Conservation (phyloP, 2,329 filamentous ascomycete species). For the Venturiaceae sp. region DNA sequence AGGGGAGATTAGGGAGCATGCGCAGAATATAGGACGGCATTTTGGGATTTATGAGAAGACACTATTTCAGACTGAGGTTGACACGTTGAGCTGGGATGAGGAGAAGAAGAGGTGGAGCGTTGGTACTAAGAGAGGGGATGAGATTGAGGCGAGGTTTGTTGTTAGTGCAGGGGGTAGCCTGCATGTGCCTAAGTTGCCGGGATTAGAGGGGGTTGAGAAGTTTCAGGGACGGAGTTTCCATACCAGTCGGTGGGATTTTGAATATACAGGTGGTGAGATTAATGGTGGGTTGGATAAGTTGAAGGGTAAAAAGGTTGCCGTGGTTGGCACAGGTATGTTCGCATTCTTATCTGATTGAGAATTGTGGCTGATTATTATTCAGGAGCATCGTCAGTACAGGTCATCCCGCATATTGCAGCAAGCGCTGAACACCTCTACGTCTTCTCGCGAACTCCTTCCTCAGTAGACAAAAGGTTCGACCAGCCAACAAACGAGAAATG, state of each 20-base stretch:
- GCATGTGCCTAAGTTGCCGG: constrained; percentile 33
- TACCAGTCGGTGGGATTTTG: constrained; percentile 31
- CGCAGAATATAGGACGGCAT: constrained; percentile 33
- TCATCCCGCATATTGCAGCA: constrained; percentile 25
- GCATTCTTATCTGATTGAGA: neutral
- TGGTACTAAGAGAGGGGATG: constrained; percentile 14
- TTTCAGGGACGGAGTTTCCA: constrained; percentile 32
- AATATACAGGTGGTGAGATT: constrained; percentile 25
- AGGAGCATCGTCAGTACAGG: constrained; percentile 28
- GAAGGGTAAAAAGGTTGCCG: constrained; percentile 26
- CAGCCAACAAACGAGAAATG: constrained; percentile 11
- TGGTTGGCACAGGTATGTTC: constrained; percentile 27
- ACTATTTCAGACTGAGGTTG: constrained; percentile 38
- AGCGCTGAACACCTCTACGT: constrained; percentile 24
- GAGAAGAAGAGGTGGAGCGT: constrained; percentile 22
- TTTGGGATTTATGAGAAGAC: constrained; percentile 32
- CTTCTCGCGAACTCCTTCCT: constrained; percentile 30
- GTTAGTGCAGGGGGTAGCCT: constrained; percentile 32
- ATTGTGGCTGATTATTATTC: neutral
- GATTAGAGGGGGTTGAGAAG: constrained; percentile 24
- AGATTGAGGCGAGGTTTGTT: constrained; percentile 28
- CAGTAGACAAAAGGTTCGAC: constrained; percentile 22
- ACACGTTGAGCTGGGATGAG: constrained; percentile 38
- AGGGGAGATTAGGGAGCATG: constrained; percentile 36
- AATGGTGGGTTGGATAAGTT: constrained; percentile 19